Percentiles rank a stretch among this genome's conserved stretches.
phyloP scores from a whole-genome alignment of 805 yeast genomes.

The Blastobotrys attinorum region DNA sequence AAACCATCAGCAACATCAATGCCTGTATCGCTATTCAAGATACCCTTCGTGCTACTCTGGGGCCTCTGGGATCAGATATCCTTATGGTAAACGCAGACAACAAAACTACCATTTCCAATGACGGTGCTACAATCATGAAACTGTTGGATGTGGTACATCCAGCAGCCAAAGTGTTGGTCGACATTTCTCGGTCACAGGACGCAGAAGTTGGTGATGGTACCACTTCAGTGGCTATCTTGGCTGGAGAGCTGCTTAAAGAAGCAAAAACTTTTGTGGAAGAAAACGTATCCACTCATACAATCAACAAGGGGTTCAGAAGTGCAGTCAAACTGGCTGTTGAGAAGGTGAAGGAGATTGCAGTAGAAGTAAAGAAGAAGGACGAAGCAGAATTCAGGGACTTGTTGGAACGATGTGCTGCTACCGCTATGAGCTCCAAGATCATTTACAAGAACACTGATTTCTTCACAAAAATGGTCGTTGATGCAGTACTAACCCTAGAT shows the following conservation, averaged over 20 bases:
- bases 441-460: conserved; percentile 81
- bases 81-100: conserved; percentile 78
- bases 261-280: conserved; percentile 88
- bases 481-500: conserved; percentile 84
- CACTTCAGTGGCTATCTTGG: conserved; percentile 85
- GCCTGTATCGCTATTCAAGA: conserved; percentile 98
- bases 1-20: conserved; percentile 88
- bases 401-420: conserved; percentile 85
- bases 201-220: conserved; percentile 99
- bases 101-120: conserved; percentile 91
- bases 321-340: conserved; percentile 74
- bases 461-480: conserved; percentile 94
- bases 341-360: conserved; percentile 66
- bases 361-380: conserved; percentile 50
- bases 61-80: conserved; percentile 96
- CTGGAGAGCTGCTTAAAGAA: conserved; percentile 87
- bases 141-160: conserved; percentile 95
- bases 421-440: conserved; percentile 95
- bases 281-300: conserved; percentile 86
- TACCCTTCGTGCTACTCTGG: conserved; percentile 87
- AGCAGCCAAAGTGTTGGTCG: conserved; percentile 92
- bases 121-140: conserved; percentile 93
- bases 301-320: conserved; percentile 77
- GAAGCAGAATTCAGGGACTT: conserved; percentile 60
- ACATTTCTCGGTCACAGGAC: conserved; percentile 92